Evolutionary conservation across 1,139 yeast species (phyloP).

Genomic region (Ogataea hybrid): DNA sequence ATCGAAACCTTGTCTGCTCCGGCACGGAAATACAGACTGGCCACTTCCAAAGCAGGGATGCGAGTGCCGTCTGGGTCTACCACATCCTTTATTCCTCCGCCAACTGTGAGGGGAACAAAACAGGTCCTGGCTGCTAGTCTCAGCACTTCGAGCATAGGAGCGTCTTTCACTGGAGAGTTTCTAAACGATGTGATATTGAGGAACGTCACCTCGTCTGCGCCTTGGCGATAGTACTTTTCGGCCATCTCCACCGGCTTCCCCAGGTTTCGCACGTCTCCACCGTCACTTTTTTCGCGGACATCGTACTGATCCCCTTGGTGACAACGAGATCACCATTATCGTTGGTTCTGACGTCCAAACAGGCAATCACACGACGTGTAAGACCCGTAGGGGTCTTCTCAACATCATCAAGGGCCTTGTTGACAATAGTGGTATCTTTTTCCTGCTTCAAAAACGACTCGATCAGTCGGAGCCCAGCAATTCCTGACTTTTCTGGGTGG

Average conservation of each 20-base stretch:
- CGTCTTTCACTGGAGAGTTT: constrained; percentile 85
- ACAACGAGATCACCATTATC: constrained; percentile 94
- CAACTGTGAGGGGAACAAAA: constrained; percentile 95
- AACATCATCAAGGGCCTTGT: constrained; percentile 23
- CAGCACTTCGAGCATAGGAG: constrained; percentile 92
- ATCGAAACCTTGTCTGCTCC: constrained; percentile 98
- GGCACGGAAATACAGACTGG: constrained; percentile 84
- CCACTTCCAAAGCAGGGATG: constrained; percentile 86
- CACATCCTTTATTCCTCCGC: constrained; percentile 94
- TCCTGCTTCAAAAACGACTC: constrained; percentile 64
- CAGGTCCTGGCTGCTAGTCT: constrained; percentile 81
- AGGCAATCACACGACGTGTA: constrained; percentile 89
- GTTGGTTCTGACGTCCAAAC: constrained; percentile 93
- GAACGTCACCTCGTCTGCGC: constrained; percentile 96
- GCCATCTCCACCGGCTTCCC: constrained; percentile 97
- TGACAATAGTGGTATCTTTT: constrained; percentile 31
- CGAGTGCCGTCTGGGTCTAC: constrained; percentile 75
- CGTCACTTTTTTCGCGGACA: constrained; percentile 68
- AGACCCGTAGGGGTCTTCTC: constrained; percentile 65
- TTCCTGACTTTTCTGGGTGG: constrained; percentile 96
- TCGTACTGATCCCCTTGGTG: constrained; percentile 98
- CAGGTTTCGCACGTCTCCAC: constrained; percentile 73
- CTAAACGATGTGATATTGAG: constrained; percentile 93
- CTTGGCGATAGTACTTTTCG: constrained; percentile 82
- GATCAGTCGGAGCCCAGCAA: constrained; percentile 78